A percentile compares a stretch with the other conserved stretches of the same genome.
phyloP scores from a whole-genome alignment of 1,139 yeast species.

The Nakaseomyces delphensis region DNA sequence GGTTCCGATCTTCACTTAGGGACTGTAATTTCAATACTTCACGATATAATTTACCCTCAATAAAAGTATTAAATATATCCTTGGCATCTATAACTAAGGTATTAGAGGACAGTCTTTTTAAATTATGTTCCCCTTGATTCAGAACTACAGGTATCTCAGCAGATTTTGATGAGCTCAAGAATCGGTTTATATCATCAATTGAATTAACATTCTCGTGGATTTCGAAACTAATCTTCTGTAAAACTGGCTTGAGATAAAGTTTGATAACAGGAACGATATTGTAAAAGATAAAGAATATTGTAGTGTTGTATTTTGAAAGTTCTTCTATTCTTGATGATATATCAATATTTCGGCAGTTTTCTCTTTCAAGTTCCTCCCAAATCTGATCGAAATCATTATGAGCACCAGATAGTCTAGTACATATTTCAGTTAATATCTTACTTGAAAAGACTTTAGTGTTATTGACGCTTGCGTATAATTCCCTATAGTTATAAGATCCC shows the following conservation, averaged over 20 bases:
- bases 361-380: background rate
- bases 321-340: background rate
- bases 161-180: background rate
- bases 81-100: background rate
- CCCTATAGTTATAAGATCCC: constrained; percentile 1
- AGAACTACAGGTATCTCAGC: background rate
- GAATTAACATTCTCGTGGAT: constrained; percentile 8
- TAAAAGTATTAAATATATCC: background rate
- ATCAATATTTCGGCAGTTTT: background rate
- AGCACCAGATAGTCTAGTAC: background rate
- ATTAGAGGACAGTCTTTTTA: background rate
- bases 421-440: background rate
- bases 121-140: background rate
- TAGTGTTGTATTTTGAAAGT: background rate
- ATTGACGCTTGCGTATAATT: background rate
- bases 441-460: constrained; percentile 1
- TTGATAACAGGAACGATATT: background rate
- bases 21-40: background rate
- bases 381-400: constrained; percentile 6
- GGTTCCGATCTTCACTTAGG: background rate
- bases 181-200: constrained; percentile 11
- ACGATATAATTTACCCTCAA: background rate
- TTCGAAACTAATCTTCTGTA: background rate
- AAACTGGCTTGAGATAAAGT: background rate
- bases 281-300: background rate